phyloP scores from a whole-genome alignment of 495 filamentous ascomycete species.

The Glonium stellatum region DNA sequence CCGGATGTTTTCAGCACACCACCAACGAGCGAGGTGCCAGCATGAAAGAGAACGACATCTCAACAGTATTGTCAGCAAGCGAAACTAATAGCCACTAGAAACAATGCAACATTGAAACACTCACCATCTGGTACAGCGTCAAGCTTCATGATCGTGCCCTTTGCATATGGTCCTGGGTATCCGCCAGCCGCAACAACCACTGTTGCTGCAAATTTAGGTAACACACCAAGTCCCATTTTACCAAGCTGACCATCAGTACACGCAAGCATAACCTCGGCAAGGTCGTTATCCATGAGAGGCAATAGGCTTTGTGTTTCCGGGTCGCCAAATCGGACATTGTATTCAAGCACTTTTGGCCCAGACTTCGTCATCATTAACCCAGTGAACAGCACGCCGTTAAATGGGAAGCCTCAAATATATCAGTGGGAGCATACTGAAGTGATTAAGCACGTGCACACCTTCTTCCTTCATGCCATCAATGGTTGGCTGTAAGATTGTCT shows the following conservation, averaged over 20 bases:
- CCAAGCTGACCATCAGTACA: constrained; percentile 72
- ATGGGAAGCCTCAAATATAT: constrained; percentile 50
- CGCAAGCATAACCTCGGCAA: constrained; percentile 85
- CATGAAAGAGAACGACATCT: constrained; percentile 79
- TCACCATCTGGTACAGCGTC: constrained; percentile 42
- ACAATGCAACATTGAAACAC: not conserved
- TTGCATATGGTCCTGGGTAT: constrained; percentile 86
- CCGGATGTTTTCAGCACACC: constrained; percentile 66
- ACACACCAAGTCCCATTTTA: constrained; percentile 59
- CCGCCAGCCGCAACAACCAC: constrained; percentile 90
- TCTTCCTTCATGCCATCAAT: constrained; percentile 82
- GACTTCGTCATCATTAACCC: constrained; percentile 89
- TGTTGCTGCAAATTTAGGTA: constrained; percentile 67
- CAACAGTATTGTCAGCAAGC: not conserved
- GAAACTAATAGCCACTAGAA: not conserved
- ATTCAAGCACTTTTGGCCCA: constrained; percentile 87
- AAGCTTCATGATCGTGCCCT: constrained; percentile 68
- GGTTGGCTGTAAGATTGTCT: constrained; percentile 79
- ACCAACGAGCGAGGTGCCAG: constrained; percentile 65
- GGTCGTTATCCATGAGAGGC: constrained; percentile 77
- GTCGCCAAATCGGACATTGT: constrained; percentile 95
- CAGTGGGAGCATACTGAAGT: not conserved
- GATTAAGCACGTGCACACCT: constrained; percentile 33
- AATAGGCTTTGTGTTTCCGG: constrained; percentile 93
- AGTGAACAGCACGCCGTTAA: constrained; percentile 85